A percentile compares a stretch with the other conserved stretches of the same genome.
Conservation (phyloP, 2,329 filamentous ascomycete genomes). For the Lachnum nothofagi region DNA sequence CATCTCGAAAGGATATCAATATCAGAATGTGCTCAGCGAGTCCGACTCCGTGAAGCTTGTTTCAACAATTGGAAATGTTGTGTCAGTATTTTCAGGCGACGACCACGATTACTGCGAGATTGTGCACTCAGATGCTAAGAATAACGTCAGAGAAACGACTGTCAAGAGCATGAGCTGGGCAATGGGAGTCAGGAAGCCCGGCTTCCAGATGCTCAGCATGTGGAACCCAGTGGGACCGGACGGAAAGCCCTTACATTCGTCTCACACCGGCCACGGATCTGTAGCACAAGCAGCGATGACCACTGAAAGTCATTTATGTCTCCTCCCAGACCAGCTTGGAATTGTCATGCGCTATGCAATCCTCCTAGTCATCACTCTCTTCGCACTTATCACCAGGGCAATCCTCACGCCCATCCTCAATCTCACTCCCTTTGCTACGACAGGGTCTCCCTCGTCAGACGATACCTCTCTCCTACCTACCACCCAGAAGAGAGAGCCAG, state of each 20-base stretch:
- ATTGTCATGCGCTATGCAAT: slow-evolving; percentile 76
- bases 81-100: slow-evolving; percentile 87
- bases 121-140: slow-evolving; percentile 57
- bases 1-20: slow-evolving; percentile 80
- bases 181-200: slow-evolving; percentile 86
- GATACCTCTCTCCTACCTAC: slow-evolving; percentile 22
- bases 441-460: slow-evolving; percentile 1
- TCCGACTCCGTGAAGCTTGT: slow-evolving; percentile 71
- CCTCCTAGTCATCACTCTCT: slow-evolving; percentile 51
- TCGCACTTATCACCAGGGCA: slow-evolving; percentile 49
- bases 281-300: slow-evolving; percentile 48
- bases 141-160: slow-evolving; percentile 73
- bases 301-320: slow-evolving; percentile 81
- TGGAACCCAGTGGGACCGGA: slow-evolving; percentile 79
- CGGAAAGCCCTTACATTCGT: slow-evolving; percentile 41
- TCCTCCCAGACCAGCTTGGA: slow-evolving; percentile 80
- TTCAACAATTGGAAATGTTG: slow-evolving; percentile 72
- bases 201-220: slow-evolving; percentile 81
- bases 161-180: slow-evolving; percentile 95
- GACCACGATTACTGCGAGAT: slow-evolving; percentile 98
- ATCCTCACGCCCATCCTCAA: slow-evolving; percentile 52
- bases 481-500: slow-evolving; percentile 4
- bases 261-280: slow-evolving; percentile 25
- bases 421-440: slow-evolving; percentile 32
- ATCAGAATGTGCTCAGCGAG: slow-evolving; percentile 85